Conservation (phyloP, 2,329 filamentous ascomycete genomes). For the Thielaviopsis musarum region DNA sequence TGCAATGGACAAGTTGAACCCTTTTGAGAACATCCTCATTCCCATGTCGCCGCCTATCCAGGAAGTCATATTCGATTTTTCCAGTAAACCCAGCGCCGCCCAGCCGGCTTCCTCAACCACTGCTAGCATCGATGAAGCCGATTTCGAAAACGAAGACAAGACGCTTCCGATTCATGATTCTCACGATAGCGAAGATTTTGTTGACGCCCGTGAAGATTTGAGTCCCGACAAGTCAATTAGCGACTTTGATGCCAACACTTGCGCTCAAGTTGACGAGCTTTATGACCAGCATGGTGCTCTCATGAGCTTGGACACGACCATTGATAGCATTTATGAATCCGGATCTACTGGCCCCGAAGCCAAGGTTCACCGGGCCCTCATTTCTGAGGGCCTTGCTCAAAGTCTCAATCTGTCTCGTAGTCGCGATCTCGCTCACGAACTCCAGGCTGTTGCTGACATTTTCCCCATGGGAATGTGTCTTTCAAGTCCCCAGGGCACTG, state of each 20-base stretch:
- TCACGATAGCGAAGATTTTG: not conserved
- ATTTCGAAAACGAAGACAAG: not conserved
- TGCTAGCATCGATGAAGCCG: constrained; percentile 4
- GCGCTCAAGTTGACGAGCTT: not conserved
- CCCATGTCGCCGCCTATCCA: constrained; percentile 6
- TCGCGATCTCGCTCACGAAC: constrained; percentile 28
- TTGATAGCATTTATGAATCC: not conserved
- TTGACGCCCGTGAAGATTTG: not conserved
- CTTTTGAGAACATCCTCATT: not conserved
- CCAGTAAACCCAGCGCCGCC: not conserved
- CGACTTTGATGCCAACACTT: not conserved
- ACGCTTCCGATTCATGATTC: constrained; percentile 1
- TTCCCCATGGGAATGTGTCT: constrained; percentile 62
- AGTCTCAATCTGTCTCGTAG: not conserved
- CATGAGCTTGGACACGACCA: not conserved
- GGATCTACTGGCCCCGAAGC: not conserved
- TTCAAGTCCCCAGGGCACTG: constrained; percentile 43
- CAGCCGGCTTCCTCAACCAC: constrained; percentile 7
- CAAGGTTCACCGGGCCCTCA: not conserved
- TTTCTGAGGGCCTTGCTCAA: not conserved
- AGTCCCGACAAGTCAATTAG: not conserved
- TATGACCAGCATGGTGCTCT: not conserved
- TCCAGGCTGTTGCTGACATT: constrained; percentile 57
- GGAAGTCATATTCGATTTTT: constrained; percentile 9
- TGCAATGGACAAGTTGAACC: not conserved